Base-by-base conservation (phyloP, 2,329 filamentous ascomycete genomes). In the Zymoseptoria pseudotritici region DNA sequence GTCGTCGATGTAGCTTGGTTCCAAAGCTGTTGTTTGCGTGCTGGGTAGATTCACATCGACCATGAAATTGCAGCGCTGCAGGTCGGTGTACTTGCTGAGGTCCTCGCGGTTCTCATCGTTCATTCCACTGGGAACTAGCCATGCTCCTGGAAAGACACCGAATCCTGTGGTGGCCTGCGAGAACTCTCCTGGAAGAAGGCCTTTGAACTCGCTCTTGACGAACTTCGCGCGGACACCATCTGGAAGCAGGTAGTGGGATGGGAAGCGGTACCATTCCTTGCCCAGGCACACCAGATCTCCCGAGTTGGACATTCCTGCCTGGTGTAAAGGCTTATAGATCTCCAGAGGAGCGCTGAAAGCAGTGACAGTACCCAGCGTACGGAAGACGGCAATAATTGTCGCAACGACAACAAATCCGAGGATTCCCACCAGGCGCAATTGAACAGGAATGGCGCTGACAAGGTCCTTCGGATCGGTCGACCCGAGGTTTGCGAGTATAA, bases 201-300 rank as follows among this genome's bases (percentile, higher is more conserved):
- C 94, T 8, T 83, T 83, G 74, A 99, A 99, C 65, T 94, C 91
- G 67, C 90, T 96, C 65, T 88, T 90, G 67, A 99, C 79, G 70
- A 97, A 99, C 67, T 94, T 96, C 67, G 90, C 88, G 65, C 84
- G 87, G 79, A 94, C 89, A 55, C 85, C 83, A n/a, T 86, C 79
- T 0, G 94, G 93, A 2, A 99, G 80, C 72, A 94, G 91, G 77
- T 91, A 97, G 0, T 92, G 95, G 0, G 89, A 93, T 1, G 94
- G 93, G 72, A 97, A 97, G 42, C 94, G 89, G 74, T 99, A 97
- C 94, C 94, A 99, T 72, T 99, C 94, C 73, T 97, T 99, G 26
- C 90, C 91, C 49, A 96, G 83, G 73, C 94, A 99, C 2, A 99
- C 84, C 19, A 81, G 86, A 63, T 90, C 87, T 17, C 86, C 89